phyloP scores from a whole-genome alignment of 805 yeast species.

The Starmerella roubikii region DNA sequence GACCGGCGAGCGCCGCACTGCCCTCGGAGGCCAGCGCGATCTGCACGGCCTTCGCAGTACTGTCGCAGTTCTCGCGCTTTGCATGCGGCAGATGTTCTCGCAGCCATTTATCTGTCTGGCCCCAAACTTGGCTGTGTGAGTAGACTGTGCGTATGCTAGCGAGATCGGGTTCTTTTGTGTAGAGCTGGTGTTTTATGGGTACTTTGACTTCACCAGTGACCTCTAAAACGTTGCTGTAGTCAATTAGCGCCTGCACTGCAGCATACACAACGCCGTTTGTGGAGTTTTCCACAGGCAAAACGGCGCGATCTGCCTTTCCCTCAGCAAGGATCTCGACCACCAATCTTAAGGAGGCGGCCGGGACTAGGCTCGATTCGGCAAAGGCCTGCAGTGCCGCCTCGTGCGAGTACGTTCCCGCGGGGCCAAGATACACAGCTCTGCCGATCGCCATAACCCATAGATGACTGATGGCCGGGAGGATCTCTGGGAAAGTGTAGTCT shows the following conservation, averaged over 20 bases:
- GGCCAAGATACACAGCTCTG: conserved; percentile 58
- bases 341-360: conserved; percentile 27
- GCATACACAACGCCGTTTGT: conserved; percentile 87
- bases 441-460: too few relatives aligned
- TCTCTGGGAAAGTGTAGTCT: too few relatives aligned
- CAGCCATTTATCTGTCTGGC: conserved; percentile 61
- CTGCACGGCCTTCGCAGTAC: conserved; percentile 80
- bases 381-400: conserved; percentile 36
- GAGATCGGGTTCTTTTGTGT: conserved; percentile 32
- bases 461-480: too few relatives aligned
- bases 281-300: conserved; percentile 87
- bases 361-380: conserved; percentile 15
- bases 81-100: conserved; percentile 26
- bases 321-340: conserved; percentile 47
- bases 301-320: conserved; percentile 47
- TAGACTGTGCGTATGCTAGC: conserved; percentile 43
- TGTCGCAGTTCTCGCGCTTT: conserved; percentile 48
- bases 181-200: conserved; percentile 63
- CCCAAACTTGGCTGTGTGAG: conserved; percentile 98
- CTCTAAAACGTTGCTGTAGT: conserved; percentile 26
- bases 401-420: conserved; percentile 85
- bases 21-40: conserved; percentile 41
- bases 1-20: conserved; percentile 56
- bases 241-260: conserved; percentile 65
- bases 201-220: conserved; percentile 74